These are phyloP conservation scores for Penicillium manginii DNA, from an alignment of 495 filamentous ascomycete genomes.

Conservation along the genomic window DNA sequence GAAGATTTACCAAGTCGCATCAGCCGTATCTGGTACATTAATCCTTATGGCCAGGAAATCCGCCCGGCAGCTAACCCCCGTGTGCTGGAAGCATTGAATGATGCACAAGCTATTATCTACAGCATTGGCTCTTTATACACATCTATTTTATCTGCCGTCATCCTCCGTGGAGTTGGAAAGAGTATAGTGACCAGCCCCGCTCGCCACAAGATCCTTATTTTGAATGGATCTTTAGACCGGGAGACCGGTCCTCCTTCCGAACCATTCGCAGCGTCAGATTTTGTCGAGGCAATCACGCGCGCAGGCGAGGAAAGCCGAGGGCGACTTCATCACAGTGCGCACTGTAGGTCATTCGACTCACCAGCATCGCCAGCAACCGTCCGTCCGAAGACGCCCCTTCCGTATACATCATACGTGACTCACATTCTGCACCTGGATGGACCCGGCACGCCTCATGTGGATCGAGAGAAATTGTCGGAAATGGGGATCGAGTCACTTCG, in stretches of 20 bases:
- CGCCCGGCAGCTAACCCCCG: conserved; percentile 77
- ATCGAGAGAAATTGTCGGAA: conserved; percentile 61
- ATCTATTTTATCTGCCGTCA: conserved; percentile 68
- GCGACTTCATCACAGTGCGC: conserved; percentile 14
- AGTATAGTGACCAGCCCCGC: conserved; percentile 46
- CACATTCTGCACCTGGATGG: conserved; percentile 85
- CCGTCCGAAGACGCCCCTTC: conserved; percentile 24
- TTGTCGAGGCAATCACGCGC: conserved; percentile 74
- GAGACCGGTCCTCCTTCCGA: conserved; percentile 72
- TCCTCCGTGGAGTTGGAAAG: conserved; percentile 50
- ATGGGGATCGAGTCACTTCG: conserved; percentile 77
- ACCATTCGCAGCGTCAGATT: conserved; percentile 73
- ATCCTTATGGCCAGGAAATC: conserved; percentile 93
- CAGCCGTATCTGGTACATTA: conserved; percentile 92
- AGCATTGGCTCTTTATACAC: conserved; percentile 91
- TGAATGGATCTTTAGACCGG: conserved; percentile 82
- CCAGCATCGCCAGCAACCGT: conserved; percentile 17
- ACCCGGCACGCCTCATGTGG: conserved; percentile 68
- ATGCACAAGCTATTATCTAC: conserved; percentile 74
- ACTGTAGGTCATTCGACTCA: conserved; percentile 3
- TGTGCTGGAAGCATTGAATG: conserved; percentile 66
- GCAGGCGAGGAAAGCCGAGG: conserved; percentile 58
- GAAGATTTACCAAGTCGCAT: conserved; percentile 78
- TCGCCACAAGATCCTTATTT: conserved; percentile 77
- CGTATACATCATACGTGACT: conserved; percentile 69